Evolutionary conservation across 1,139 yeast genomes (phyloP).

Genomic region (Waltiozyma solani): DNA sequence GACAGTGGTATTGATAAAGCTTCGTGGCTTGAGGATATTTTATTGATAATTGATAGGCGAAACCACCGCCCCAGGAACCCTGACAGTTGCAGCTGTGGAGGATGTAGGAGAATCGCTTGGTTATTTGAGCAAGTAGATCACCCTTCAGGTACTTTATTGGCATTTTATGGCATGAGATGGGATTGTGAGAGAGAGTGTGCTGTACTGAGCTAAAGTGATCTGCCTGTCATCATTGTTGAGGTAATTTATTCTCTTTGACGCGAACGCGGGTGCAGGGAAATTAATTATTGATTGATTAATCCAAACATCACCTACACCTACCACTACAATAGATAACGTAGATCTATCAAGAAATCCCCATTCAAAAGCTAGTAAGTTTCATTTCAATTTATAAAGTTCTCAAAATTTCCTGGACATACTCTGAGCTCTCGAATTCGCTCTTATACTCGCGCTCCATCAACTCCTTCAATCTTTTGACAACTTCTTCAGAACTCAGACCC

Average conservation of each 20-base stretch:
- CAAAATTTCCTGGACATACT: constrained; percentile 34
- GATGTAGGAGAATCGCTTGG: constrained; percentile 24
- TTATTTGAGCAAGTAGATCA: constrained; percentile 43
- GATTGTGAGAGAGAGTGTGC: too few relatives aligned
- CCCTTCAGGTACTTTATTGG: constrained; percentile 45
- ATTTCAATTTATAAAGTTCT: background rate
- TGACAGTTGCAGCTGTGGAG: constrained; percentile 68
- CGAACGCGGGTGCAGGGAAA: too few relatives aligned
- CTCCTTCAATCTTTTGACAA: constrained; percentile 27
- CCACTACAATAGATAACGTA: too few relatives aligned
- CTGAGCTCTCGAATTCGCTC: constrained; percentile 24
- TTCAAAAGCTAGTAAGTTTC: too few relatives aligned
- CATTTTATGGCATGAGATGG: too few relatives aligned
- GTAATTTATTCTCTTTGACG: too few relatives aligned
- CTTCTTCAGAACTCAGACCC: constrained; percentile 22
- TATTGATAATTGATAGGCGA: constrained; percentile 43
- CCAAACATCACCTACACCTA: too few relatives aligned
- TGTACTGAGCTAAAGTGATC: too few relatives aligned
- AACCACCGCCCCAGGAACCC: constrained; percentile 84
- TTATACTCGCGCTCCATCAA: constrained; percentile 23
- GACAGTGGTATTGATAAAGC: constrained; percentile 40
- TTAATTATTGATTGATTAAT: too few relatives aligned
- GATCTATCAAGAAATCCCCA: too few relatives aligned
- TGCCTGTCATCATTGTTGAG: too few relatives aligned
- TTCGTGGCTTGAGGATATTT: constrained; percentile 43